Evolutionary conservation across 345 rosid species (phyloP), one percentile per base, ranked within the genome.

Genomic region (Eucalyptus paniculata): DNA sequence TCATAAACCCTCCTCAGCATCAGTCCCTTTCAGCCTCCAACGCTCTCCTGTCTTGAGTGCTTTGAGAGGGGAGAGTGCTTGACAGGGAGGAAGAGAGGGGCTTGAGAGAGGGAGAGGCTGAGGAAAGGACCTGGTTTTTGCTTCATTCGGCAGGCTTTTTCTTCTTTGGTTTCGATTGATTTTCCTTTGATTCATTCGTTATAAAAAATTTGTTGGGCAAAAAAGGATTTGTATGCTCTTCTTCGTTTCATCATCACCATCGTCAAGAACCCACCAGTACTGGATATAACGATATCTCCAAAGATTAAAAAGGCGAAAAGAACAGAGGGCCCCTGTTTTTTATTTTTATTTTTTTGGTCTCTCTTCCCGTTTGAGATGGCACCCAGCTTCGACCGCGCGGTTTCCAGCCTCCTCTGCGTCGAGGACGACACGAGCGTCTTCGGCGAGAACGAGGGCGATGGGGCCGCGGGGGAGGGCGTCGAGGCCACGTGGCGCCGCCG

Each of bases 361-460:
- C 56, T 45, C 58, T 54, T 87, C 85, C 13, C 58, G 1, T 53
- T 21, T 58, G 87, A 89, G 40, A 95, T 95, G 97, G 96, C 95
- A 65, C 94, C 96, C 15, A 95, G 96, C 92, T 93, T 95, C 91
- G 96, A 95, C 88, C 87, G 89, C 88, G 91, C 88, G 30, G 89
- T 90, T 89, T 92, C 95, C 47, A 91, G 95, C 89, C 95, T 95
- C 53, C 91, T 95, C 45, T 95, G 97, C 80, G 93, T 92, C 30
- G 97, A 94, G 60, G 97, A 93, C 62, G 89, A 92, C 86, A 83
- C 51, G 86, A 88, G 93, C 80, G 90, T 95, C 83, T 93, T 95
- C 88, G 92, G 89, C 91, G 94, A 93, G 89, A 92, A 90, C 88
- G 94, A 91, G 60, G 89, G 89, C 12, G 93, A 93, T 67, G 89